Conservation (phyloP, 345 rosid species). For the Linum tenue region DNA sequence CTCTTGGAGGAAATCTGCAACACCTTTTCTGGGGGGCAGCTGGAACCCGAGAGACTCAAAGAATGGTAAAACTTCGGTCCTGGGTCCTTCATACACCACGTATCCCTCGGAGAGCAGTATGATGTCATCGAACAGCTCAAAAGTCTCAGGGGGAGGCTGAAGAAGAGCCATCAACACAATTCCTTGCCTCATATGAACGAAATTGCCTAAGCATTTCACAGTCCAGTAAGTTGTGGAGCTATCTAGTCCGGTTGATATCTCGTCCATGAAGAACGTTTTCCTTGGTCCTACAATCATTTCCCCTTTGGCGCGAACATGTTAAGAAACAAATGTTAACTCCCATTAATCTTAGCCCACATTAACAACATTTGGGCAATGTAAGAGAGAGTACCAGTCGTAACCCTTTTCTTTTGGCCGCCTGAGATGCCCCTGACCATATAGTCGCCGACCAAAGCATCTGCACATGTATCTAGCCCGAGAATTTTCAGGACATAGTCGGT, state of each 20-base stretch:
- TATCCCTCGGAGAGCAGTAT: slow-evolving; percentile 73
- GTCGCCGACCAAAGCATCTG: slow-evolving; percentile 78
- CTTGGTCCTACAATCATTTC: slow-evolving; percentile 96
- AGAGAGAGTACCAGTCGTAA: slow-evolving; percentile 64
- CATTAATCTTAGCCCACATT: background rate
- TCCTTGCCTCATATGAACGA: slow-evolving; percentile 86
- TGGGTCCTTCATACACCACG: slow-evolving; percentile 78
- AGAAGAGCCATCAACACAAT: slow-evolving; percentile 88
- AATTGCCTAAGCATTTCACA: slow-evolving; percentile 68
- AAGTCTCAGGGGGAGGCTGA: slow-evolving; percentile 63
- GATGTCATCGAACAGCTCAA: slow-evolving; percentile 50
- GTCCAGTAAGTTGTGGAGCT: slow-evolving; percentile 91
- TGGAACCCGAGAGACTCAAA: slow-evolving; percentile 80
- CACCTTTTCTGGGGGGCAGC: slow-evolving; percentile 71
- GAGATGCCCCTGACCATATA: slow-evolving; percentile 86
- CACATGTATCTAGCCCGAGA: slow-evolving; percentile 84
- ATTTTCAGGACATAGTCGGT: slow-evolving; percentile 77
- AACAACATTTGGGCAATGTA: background rate
- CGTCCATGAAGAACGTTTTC: slow-evolving; percentile 89
- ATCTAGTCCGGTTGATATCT: slow-evolving; percentile 91
- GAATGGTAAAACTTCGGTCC: slow-evolving; percentile 59
- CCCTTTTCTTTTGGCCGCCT: slow-evolving; percentile 31
- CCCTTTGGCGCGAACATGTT: slow-evolving; percentile 33
- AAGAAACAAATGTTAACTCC: background rate
- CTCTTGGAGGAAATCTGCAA: slow-evolving; percentile 98